phyloP scores from a whole-genome alignment of 2,329 filamentous ascomycete species.

The Alternaria dauci region DNA sequence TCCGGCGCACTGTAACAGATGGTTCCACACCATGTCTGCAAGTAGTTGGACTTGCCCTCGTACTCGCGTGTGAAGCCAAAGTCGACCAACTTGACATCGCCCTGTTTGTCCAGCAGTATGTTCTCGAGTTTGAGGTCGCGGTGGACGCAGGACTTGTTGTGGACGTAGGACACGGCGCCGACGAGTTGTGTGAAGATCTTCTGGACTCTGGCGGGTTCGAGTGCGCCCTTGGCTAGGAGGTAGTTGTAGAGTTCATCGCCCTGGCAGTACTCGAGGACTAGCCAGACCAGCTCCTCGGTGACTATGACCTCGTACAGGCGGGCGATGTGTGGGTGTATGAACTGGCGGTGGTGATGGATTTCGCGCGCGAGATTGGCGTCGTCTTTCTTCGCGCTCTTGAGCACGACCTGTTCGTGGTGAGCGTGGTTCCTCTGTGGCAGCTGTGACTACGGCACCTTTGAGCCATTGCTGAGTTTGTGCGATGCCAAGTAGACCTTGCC shows the following conservation, averaged over 20 bases:
- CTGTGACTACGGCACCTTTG: constrained; percentile 70
- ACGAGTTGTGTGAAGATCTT: constrained; percentile 96
- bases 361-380: constrained; percentile 95
- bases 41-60: constrained; percentile 89
- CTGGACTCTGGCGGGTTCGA: constrained; percentile 86
- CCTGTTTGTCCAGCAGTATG: constrained; percentile 93
- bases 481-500: constrained; percentile 96
- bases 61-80: constrained; percentile 99
- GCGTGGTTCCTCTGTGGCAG: constrained; percentile 1
- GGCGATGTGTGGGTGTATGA: constrained; percentile 96
- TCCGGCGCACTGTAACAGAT: constrained; percentile 98
- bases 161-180: constrained; percentile 93
- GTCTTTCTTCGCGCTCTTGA: constrained; percentile 96
- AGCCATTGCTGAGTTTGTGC: constrained; percentile 98
- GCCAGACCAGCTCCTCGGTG: constrained; percentile 92
- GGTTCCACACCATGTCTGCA: constrained; percentile 97
- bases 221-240: constrained; percentile 83
- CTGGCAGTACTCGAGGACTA: constrained; percentile 95
- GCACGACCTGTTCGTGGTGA: constrained; percentile 76
- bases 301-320: constrained; percentile 98
- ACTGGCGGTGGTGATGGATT: constrained; percentile 98
- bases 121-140: constrained; percentile 97
- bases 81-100: constrained; percentile 96
- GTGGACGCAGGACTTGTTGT: constrained; percentile 94
- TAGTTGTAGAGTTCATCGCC: constrained; percentile 98